Evolutionary conservation across 2,329 filamentous ascomycete species (phyloP), one percentile per base, ranked within the genome.

Genomic region (Knufia petricola): DNA sequence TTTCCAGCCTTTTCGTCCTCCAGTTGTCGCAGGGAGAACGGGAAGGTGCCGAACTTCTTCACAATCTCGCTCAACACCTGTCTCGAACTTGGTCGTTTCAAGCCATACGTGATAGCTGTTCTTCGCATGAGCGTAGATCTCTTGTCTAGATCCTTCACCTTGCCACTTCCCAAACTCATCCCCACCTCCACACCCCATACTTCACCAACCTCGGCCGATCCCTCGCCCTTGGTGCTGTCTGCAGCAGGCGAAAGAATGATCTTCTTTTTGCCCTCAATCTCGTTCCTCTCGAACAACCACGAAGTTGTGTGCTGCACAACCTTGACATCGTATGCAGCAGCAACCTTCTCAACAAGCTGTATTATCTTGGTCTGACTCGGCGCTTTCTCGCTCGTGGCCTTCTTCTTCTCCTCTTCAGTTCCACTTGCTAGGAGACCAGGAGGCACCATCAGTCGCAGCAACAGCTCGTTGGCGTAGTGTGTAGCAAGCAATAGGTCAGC

Each of bases 131-230:
- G 79, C 41, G 92, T 98, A 45, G 92, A 74, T 56, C 92, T 82
- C 70, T 94, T 84, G 63, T 87, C 81, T 53, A 95, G 75, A 59
- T 76, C 83, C 83, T 96, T 98, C 69, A 94, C 85, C 77, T 98
- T 98, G 66, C 92, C 92, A 54, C 81, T 82, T 56, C 89, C 89
- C 61, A 92, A 73, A 69, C 85, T 92, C 64, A 98, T 80, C 59
- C 90, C 90, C 65, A 95, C 81, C 76, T 98, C 92, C 48, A 98
- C 87, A 69, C 92, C 92, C 92, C 92, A 98, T 53, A 94, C 89
- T 66, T 98, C 92, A 58, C 87, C 84, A 50, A 94, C 72, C 63
- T 94, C 90, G 50, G 92, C 85, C 50, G 81, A 69, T 63, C 92
- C 92, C 53, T 98, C 92, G 50, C 90, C 90, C 74, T 88, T 94